A percentile compares a stretch with the other conserved stretches of the same genome.
phyloP scores from a whole-genome alignment of 768 basidiomycete genomes.

The Tylopilus sp. region DNA sequence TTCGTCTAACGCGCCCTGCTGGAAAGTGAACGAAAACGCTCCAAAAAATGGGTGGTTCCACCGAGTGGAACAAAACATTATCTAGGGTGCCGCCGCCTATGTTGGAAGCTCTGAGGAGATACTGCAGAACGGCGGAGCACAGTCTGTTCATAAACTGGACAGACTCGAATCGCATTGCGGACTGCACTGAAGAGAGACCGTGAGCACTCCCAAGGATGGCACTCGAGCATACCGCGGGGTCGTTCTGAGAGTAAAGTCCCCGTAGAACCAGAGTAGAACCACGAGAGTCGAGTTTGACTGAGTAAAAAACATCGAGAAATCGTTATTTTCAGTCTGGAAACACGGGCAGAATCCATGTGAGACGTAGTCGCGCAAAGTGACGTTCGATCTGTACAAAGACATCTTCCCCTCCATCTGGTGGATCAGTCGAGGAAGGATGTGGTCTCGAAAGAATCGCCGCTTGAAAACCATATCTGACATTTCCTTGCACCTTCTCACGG shows the following conservation, averaged over 20 bases:
- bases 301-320: conserved; percentile 32
- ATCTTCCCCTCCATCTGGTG: no score
- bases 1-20: conserved; percentile 29
- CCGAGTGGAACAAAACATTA: conserved; percentile 39
- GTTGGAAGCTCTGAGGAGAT: conserved; percentile 36
- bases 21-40: conserved; percentile 33
- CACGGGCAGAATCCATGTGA: conserved; percentile 7
- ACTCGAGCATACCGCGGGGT: conserved; percentile 36
- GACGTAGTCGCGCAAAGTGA: neutral
- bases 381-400: no score
- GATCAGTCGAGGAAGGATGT: no score
- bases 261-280: conserved; percentile 39
- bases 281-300: conserved; percentile 21
- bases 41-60: conserved; percentile 55
- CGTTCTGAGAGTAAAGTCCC: conserved; percentile 41
- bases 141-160: conserved; percentile 41
- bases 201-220: conserved; percentile 34
- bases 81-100: conserved; percentile 43
- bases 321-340: conserved; percentile 31
- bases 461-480: no score
- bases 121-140: conserved; percentile 35
- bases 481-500: no score
- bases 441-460: no score
- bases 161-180: conserved; percentile 39
- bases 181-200: conserved; percentile 39